Conservation (phyloP, 192 early-diverging fungal genomes). For the Coemansia sp. region DNA sequence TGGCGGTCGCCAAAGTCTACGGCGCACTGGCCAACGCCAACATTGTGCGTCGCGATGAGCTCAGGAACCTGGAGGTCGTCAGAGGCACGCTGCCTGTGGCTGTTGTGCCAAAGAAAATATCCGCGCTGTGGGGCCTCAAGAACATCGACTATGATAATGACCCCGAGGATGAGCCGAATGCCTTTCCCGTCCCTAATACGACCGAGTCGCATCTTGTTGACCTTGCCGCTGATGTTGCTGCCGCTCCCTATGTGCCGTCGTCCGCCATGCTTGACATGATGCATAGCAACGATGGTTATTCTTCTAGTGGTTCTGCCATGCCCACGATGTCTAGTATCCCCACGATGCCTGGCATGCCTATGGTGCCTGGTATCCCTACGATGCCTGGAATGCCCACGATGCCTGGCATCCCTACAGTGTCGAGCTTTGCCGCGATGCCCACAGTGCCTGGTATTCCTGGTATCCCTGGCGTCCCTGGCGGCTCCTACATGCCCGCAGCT, state of each 20-base stretch:
- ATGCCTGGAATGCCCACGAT: not conserved
- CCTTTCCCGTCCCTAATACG: not conserved
- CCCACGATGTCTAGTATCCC: not conserved
- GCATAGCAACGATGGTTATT: not conserved
- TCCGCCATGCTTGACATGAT: slow-evolving; percentile 6
- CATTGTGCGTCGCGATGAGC: slow-evolving; percentile 41
- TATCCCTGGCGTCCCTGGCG: not conserved
- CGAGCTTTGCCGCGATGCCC: not conserved
- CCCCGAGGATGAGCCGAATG: not conserved
- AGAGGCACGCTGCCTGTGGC: slow-evolving; percentile 44
- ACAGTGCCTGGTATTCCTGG: not conserved
- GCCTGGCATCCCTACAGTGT: not conserved
- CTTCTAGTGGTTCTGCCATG: not conserved
- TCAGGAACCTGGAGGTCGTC: slow-evolving; percentile 2
- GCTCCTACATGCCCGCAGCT: not conserved
- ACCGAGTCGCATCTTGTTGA: not conserved
- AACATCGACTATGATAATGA: not conserved
- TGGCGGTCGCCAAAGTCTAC: slow-evolving; percentile 28
- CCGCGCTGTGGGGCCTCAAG: slow-evolving; percentile 36
- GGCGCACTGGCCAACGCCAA: slow-evolving; percentile 18
- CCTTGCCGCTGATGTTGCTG: not conserved
- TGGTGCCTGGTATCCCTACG: not conserved
- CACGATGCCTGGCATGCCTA: not conserved
- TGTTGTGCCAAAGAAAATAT: slow-evolving; percentile 23
- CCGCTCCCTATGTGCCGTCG: not conserved